phyloP scores from a whole-genome alignment of 345 rosid species.

The Kandelia obovata region DNA sequence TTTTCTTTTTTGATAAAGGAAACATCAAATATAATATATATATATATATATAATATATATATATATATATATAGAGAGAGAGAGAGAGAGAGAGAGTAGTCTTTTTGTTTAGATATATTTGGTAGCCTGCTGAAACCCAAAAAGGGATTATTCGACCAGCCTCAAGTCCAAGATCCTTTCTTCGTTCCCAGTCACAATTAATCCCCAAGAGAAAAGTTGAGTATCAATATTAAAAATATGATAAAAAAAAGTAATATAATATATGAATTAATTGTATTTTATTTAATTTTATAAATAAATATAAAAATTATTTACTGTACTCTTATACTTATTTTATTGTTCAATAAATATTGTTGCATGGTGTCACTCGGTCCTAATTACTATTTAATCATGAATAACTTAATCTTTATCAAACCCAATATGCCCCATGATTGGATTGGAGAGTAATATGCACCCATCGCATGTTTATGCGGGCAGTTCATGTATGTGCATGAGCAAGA shows the following conservation, averaged over 20 bases:
- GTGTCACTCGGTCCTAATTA: neutral
- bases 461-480: neutral
- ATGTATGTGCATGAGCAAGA: neutral
- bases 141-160: conserved; percentile 21
- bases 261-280: too few species aligned
- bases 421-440: conserved; percentile 17
- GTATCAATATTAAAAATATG: too few species aligned
- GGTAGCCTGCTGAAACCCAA: conserved; percentile 15
- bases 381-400: conserved; percentile 1
- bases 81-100: neutral
- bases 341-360: too few species aligned
- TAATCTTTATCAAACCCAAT: conserved; percentile 21
- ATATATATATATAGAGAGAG: too few species aligned
- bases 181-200: conserved; percentile 7
- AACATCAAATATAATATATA: neutral
- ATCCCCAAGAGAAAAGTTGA: neutral
- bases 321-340: too few species aligned
- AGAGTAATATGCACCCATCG: conserved; percentile 17
- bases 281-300: too few species aligned
- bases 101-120: conserved; percentile 13
- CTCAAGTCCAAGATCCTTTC: conserved; percentile 36
- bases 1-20: neutral
- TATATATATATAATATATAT: too few species aligned
- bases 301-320: too few species aligned
- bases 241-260: too few species aligned